Conservation (phyloP, 768 basidiomycete species). For the Fomitopsis serialis region DNA sequence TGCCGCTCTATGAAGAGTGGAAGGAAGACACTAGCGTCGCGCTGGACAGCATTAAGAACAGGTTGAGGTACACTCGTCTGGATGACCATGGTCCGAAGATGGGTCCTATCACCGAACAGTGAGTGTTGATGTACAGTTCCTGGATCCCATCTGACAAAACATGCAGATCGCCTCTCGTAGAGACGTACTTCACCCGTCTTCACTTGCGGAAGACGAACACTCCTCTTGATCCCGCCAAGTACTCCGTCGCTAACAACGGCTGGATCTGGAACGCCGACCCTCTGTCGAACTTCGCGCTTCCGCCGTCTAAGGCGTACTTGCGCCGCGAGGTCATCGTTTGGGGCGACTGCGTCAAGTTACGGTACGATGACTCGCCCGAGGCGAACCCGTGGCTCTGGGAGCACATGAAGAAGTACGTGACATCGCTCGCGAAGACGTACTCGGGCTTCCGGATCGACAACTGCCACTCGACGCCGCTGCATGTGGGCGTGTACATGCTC, state of each 20-base stretch:
- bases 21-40: conserved; percentile 76
- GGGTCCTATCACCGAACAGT: conserved; percentile 75
- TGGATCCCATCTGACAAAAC: background rate
- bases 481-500: conserved; percentile 93
- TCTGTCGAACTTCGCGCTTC: conserved; percentile 87
- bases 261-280: conserved; percentile 99
- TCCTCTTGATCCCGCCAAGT: conserved; percentile 45
- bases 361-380: conserved; percentile 75
- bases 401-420: conserved; percentile 84
- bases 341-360: conserved; percentile 97
- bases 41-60: conserved; percentile 65
- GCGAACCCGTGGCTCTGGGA: conserved; percentile 95
- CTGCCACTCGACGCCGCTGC: conserved; percentile 94
- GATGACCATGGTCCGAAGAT: conserved; percentile 80
- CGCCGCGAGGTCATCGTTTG: conserved; percentile 96
- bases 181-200: conserved; percentile 89
- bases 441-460: conserved; percentile 99
- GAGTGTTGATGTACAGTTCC: conserved; percentile 25
- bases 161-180: conserved; percentile 75
- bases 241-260: conserved; percentile 94
- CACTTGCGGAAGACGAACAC: conserved; percentile 33
- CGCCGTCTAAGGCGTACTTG: conserved; percentile 90
- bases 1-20: conserved; percentile 83
- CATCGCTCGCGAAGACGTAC: conserved; percentile 73
- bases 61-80: conserved; percentile 76